These are phyloP conservation scores for Eimeria necatrix DNA, from an alignment of 169 alveolate genomes.

Conservation along the genomic window DNA sequence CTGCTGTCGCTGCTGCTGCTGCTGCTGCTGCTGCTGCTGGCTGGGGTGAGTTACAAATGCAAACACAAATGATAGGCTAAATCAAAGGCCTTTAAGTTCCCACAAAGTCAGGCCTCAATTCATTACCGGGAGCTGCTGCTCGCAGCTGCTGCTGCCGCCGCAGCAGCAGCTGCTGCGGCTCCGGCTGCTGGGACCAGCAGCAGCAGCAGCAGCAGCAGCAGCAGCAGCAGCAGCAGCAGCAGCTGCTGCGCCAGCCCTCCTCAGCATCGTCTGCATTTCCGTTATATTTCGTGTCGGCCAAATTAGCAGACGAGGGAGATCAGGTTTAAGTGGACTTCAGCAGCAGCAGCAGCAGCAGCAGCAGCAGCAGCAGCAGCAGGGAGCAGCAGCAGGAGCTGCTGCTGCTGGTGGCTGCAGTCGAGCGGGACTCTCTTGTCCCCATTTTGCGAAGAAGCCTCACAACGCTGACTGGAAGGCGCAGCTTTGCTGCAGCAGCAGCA, in stretches of 20 bases:
- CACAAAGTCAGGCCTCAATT: too few relatives aligned
- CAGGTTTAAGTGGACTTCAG: neutral
- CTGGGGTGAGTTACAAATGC: too few relatives aligned
- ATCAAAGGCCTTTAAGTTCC: too few relatives aligned
- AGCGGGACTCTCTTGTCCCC: too few relatives aligned
- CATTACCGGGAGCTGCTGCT: neutral
- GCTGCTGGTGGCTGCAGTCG: neutral
- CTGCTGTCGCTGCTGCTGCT: constrained; percentile 3
- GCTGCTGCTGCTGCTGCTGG: neutral
- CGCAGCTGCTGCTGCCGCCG: neutral
- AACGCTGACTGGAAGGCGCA: too few relatives aligned
- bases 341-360: constrained; percentile 11
- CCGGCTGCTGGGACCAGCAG: neutral
- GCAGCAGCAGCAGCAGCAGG: neutral
- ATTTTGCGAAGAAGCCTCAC: too few relatives aligned
- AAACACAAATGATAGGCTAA: too few relatives aligned
- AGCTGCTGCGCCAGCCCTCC: too few relatives aligned
- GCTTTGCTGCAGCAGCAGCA: too few relatives aligned
- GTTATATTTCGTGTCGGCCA: too few relatives aligned
- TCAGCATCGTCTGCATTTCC: too few relatives aligned
- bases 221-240: neutral
- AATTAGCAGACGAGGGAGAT: too few relatives aligned
- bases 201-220: neutral
- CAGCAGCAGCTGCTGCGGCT: neutral
- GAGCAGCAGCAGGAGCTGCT: neutral